Evolutionary conservation across 495 filamentous ascomycete genomes (phyloP), one percentile per base, ranked within the genome.

Genomic region (Xanthoparmelia taractica): DNA sequence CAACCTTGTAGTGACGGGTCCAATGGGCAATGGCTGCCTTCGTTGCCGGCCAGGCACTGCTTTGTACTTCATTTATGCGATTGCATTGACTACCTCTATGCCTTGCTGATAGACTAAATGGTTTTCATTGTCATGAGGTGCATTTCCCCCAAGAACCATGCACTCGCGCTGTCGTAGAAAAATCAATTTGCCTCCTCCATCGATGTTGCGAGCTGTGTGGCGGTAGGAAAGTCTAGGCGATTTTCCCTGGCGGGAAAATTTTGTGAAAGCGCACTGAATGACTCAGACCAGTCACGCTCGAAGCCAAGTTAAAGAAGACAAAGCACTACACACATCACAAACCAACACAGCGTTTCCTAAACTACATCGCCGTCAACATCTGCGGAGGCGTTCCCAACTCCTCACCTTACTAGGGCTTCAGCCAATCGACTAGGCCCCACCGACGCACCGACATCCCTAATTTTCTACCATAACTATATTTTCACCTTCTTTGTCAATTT

Each of bases 401-500:
- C 27, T 29, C 25, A 17, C 17, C 11, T 6, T 36, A 31, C 61
- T 58, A 6, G 38, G 55, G 55, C 54, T 63, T 52, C 41, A 63
- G 55, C 61, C 61, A 63, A 58, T 63, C 61, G 61, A 63, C 58
- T 34, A 66, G 68, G 25, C 57, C 77, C 10, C 76, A 74, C 27
- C 71, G 67, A 52, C 75, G 73, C 10, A 23, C 69, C 68, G 8
- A 78, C 75, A 58, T 63, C 57, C 23, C 52, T 34, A 36, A 17
- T 8, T 0, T n/a, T 10, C 34, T 5, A 36, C 34, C 48, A 31
- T 27, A 31, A 34, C 18, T 15, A 29, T 29, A 64, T 63, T 25
- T 73, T 73, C 56, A 61, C 74, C 69, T 38, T 23, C 33, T 27
- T 31, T 25, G 36, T 5, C 23, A 25, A n/a, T n/a, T n/a, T n/a